phyloP scores from a whole-genome alignment of 1,284 basidiomycete genomes.

The Mycosarcoma mackinlayi region DNA sequence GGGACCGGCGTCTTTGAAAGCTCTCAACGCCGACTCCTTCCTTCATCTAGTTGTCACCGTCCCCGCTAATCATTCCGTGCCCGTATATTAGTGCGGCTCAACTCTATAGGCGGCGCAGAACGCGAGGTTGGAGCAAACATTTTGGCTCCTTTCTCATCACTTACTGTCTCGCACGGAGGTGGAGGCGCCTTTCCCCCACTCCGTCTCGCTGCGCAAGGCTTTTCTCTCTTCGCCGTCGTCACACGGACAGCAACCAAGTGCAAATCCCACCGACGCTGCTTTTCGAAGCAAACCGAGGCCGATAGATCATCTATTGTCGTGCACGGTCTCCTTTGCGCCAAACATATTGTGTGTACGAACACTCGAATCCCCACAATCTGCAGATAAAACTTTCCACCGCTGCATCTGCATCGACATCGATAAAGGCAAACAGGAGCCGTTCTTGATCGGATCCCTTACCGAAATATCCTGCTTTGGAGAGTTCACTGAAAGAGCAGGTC shows the following conservation, averaged over 20 bases:
- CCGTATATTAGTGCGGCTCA: too few species aligned
- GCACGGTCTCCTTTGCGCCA: background rate
- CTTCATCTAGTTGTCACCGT: too few species aligned
- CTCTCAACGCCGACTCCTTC: background rate
- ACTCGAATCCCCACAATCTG: background rate
- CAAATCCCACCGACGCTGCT: too few species aligned
- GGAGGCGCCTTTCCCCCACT: constrained; percentile 6
- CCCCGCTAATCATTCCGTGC: too few species aligned
- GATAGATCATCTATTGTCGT: background rate
- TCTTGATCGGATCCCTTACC: background rate
- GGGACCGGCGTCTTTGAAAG: too few species aligned
- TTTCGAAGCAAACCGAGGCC: background rate
- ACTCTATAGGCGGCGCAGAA: too few species aligned
- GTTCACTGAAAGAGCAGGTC: too few species aligned
- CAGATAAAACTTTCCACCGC: background rate
- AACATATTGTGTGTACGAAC: background rate
- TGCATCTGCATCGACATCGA: background rate
- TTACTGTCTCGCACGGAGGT: background rate
- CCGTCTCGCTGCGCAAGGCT: background rate
- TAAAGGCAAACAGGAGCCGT: background rate
- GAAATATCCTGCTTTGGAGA: too few species aligned
- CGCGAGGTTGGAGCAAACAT: background rate
- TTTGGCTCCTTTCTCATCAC: background rate
- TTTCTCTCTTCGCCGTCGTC: background rate
- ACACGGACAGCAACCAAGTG: background rate